These are phyloP conservation scores for Entomortierella beljakovae DNA, from an alignment of 192 early-diverging fungal species.

Conservation along the genomic window DNA sequence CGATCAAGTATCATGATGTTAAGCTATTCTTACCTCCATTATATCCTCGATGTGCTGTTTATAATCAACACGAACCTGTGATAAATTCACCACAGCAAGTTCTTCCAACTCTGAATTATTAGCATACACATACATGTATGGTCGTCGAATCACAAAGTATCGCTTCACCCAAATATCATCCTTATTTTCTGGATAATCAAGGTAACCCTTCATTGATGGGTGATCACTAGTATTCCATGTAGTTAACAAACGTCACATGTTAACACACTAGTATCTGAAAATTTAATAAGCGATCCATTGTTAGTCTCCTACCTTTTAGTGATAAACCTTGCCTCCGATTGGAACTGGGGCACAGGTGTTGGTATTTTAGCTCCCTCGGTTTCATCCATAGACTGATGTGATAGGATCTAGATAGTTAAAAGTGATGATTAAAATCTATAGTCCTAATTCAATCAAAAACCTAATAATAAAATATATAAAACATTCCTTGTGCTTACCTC, in stretches of 20 bases:
- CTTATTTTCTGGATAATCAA: conserved; percentile 65
- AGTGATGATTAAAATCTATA: background rate
- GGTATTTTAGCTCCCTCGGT: background rate
- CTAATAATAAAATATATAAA: no score
- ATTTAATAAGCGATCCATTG: no score
- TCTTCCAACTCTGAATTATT: conserved; percentile 72
- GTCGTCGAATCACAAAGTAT: conserved; percentile 85
- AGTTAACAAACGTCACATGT: conserved; percentile 6
- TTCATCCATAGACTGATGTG: background rate
- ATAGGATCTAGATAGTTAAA: conserved; percentile 2
- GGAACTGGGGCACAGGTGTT: conserved; percentile 7
- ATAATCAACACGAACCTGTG: conserved; percentile 72
- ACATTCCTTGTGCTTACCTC: conserved; percentile 18
- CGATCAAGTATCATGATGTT: no score
- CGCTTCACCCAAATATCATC: conserved; percentile 78
- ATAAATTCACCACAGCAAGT: conserved; percentile 80
- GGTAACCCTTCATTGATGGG: conserved; percentile 63
- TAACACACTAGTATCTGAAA: background rate
- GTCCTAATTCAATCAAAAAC: background rate
- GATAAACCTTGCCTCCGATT: conserved; percentile 34
- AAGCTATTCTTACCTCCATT: conserved; percentile 60
- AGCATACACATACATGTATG: conserved; percentile 84
- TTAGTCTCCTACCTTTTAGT: conserved; percentile 44
- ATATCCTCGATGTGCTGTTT: conserved; percentile 66
- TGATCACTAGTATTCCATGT: conserved; percentile 51